phyloP scores from a whole-genome alignment of 176 grass and related monocot species.

The Guadua angustifolia region DNA sequence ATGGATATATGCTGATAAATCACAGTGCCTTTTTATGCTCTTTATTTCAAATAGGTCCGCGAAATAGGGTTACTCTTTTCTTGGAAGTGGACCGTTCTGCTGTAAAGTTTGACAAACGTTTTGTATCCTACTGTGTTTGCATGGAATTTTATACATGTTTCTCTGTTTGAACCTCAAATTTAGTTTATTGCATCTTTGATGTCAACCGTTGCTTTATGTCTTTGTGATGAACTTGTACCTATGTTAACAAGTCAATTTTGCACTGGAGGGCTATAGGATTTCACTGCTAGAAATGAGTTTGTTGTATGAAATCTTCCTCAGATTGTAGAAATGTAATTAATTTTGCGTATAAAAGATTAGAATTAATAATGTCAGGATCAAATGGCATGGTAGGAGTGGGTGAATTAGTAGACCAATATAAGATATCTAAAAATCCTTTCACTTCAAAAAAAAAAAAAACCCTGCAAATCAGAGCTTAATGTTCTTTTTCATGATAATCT shows the following conservation, averaged over 20 bases:
- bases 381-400: conserved; percentile 4
- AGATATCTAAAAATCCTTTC: background rate
- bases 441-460: background rate
- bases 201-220: background rate
- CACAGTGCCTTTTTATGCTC: background rate
- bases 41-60: background rate
- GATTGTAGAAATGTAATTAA: background rate
- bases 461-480: background rate
- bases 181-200: background rate
- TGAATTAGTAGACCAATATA: background rate
- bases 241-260: background rate
- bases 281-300: background rate
- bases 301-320: background rate
- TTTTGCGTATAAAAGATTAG: background rate
- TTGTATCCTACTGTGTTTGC: background rate
- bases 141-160: background rate
- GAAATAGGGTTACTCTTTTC: background rate
- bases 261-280: background rate
- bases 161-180: background rate
- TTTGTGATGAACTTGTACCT: background rate
- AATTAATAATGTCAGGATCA: background rate
- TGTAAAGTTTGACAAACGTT: background rate
- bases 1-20: background rate
- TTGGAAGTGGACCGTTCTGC: background rate
- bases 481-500: background rate